Percentiles rank a stretch among this genome's conserved stretches.
Conservation (phyloP, 2,329 filamentous ascomycete genomes). For the Westerdykella aurantiaca region DNA sequence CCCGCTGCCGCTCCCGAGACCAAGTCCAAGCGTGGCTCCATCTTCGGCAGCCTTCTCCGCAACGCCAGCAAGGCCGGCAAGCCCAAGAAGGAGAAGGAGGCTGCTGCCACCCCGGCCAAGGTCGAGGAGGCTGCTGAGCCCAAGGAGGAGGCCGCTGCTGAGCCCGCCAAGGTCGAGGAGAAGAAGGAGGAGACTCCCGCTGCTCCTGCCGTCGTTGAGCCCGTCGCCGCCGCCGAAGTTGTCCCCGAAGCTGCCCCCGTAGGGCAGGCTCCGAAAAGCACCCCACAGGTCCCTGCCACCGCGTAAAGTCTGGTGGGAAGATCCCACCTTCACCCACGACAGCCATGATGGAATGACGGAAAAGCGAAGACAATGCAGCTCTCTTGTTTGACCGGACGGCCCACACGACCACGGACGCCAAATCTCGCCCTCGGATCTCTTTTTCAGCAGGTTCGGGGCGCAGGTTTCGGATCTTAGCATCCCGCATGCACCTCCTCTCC, state of each 20-base stretch:
- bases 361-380: slow-evolving; percentile 37
- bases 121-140: slow-evolving; percentile 30
- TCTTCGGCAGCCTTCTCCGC: slow-evolving; percentile 61
- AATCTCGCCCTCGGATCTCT: slow-evolving; percentile 19
- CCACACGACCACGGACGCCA: slow-evolving; percentile 31
- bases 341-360: slow-evolving; percentile 41
- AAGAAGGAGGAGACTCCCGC: slow-evolving; percentile 28
- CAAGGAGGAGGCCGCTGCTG: slow-evolving; percentile 18
- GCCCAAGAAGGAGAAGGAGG: slow-evolving; percentile 34
- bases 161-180: slow-evolving; percentile 11
- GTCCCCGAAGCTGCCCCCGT: slow-evolving; percentile 36
- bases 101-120: slow-evolving; percentile 33
- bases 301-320: slow-evolving; percentile 41
- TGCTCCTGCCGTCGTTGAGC: slow-evolving; percentile 20
- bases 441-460: slow-evolving; percentile 16
- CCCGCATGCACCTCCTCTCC: slow-evolving; percentile 25
- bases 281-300: slow-evolving; percentile 37
- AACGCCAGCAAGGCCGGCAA: slow-evolving; percentile 38
- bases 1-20: slow-evolving; percentile 43
- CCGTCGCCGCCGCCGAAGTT: slow-evolving; percentile 34
- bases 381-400: slow-evolving; percentile 37
- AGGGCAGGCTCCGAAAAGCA: slow-evolving; percentile 38
- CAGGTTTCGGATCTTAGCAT: slow-evolving; percentile 27
- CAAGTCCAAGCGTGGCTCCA: slow-evolving; percentile 80
- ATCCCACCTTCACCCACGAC: slow-evolving; percentile 34